phyloP scores from a whole-genome alignment of 2,329 filamentous ascomycete species.

The Curvularia hawaiiensis region DNA sequence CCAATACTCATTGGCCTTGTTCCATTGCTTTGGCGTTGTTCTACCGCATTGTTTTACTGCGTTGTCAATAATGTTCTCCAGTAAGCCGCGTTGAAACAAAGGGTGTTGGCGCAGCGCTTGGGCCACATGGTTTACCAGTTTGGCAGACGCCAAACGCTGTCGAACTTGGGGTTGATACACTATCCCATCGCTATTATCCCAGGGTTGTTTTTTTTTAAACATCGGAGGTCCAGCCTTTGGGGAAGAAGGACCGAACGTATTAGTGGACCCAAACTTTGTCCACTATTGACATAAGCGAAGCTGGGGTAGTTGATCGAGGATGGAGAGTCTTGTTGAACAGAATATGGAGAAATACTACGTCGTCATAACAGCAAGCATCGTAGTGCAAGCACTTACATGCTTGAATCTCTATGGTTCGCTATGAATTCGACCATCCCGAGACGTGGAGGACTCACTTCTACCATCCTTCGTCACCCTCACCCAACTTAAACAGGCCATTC shows the following conservation, averaged over 20 bases:
- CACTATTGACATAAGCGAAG: neutral
- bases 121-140: neutral
- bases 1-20: neutral
- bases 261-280: neutral
- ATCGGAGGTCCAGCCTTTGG: neutral
- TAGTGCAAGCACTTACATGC: neutral
- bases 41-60: neutral
- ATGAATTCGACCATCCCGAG: neutral
- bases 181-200: neutral
- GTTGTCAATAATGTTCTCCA: neutral
- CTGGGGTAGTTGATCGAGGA: neutral
- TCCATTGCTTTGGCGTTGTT: neutral
- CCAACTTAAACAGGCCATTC: conserved; percentile 60
- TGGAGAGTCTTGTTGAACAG: neutral
- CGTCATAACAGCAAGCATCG: neutral
- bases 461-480: conserved; percentile 23
- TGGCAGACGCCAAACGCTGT: neutral
- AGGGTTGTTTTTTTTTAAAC: neutral
- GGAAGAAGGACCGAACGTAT: neutral
- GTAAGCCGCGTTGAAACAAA: neutral
- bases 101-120: neutral
- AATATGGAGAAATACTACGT: no score
- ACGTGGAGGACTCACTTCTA: neutral
- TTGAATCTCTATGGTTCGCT: neutral
- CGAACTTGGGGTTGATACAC: neutral